A percentile compares a stretch with the other conserved stretches of the same genome.
phyloP scores from a whole-genome alignment of 768 basidiomycete genomes.

The Ramaria sp. region DNA sequence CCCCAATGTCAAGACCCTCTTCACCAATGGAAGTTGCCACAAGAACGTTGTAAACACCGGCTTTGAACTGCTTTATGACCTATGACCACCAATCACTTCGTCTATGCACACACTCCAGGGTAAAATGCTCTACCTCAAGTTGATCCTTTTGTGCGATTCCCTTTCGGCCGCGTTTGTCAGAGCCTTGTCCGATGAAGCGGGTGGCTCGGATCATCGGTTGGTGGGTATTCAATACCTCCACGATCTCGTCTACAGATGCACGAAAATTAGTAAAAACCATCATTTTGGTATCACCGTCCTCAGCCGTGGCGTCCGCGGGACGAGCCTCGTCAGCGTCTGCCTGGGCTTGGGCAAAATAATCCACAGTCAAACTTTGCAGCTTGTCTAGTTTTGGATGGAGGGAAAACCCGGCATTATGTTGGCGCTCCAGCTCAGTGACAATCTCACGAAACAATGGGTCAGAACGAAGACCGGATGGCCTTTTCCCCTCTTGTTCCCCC shows the following conservation, averaged over 20 bases:
- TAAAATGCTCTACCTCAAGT: conserved; percentile 47
- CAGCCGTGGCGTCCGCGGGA: not conserved
- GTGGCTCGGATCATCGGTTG: conserved; percentile 70
- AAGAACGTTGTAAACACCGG: conserved; percentile 79
- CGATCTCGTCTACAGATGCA: conserved; percentile 85
- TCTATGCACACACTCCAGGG: not conserved
- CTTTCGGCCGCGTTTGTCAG: conserved; percentile 74
- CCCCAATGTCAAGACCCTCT: conserved; percentile 96
- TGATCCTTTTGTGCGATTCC: conserved; percentile 90
- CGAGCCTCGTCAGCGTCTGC: conserved; percentile 28
- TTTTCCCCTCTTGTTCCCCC: conserved; percentile 21
- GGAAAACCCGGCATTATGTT: conserved; percentile 42
- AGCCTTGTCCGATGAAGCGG: conserved; percentile 85
- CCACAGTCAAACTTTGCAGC: conserved; percentile 59
- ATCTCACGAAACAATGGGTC: conserved; percentile 55
- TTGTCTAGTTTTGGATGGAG: conserved; percentile 91
- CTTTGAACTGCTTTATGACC: conserved; percentile 83
- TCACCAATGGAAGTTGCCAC: conserved; percentile 97
- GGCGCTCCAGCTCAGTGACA: conserved; percentile 55
- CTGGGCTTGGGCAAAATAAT: conserved; percentile 58
- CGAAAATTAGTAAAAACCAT: conserved; percentile 96
- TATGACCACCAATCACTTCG: conserved; percentile 22
- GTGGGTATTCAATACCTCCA: conserved; percentile 65
- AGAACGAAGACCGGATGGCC: conserved; percentile 33
- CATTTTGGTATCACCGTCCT: conserved; percentile 42